Evolutionary conservation across 2,329 filamentous ascomycete species (phyloP), one percentile per base, ranked within the genome.

Genomic region (Paracoccidioides lutzii): DNA sequence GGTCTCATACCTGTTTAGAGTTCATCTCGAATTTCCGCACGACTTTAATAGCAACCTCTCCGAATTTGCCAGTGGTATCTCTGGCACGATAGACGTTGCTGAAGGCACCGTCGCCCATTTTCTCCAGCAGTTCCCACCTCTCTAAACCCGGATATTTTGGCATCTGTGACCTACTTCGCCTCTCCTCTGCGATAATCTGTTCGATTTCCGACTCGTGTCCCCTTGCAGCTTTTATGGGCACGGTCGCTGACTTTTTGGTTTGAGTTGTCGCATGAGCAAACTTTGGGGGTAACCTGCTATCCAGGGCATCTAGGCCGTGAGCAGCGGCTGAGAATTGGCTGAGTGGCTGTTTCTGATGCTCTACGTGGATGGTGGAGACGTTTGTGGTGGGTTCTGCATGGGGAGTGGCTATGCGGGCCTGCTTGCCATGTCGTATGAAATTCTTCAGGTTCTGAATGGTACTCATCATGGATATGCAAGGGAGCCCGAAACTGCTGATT

Each of bases 1-100:
- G 63, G 61, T 60, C 67, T 67, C 90, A 81, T 81, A 98, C 93
- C 89, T 97, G 93, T 78, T 86, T 90, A 62, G 85, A 90, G 75
- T 95, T 97, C 88, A 98, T 96, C 75, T 98, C 93, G 70, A 89
- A 97, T 75, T 97, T 97, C 67, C 93, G 87, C 61, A 98, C 93
- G 53, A 98, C 93, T 73, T 98, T 98, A 79, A 98, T 97, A 64
- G 91, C 93, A 38, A 93, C 90, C 69, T 97, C 85, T 62, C 81
- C 83, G 60, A 81, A 80, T 59, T 84, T 77, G 43, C 87, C 86
- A 5, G 83, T 79, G 48, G 72, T 78, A 69, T 98, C 93, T 62
- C 79, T 81, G 41, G 93, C 93, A 42, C 88, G 84, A 73, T 97
- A 98, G 61, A 98, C 93, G 67, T 97, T 97, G 77, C 91, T 97